Base-by-base conservation (phyloP, 108 stramenopile species). In the Skeletonema marinoi region DNA sequence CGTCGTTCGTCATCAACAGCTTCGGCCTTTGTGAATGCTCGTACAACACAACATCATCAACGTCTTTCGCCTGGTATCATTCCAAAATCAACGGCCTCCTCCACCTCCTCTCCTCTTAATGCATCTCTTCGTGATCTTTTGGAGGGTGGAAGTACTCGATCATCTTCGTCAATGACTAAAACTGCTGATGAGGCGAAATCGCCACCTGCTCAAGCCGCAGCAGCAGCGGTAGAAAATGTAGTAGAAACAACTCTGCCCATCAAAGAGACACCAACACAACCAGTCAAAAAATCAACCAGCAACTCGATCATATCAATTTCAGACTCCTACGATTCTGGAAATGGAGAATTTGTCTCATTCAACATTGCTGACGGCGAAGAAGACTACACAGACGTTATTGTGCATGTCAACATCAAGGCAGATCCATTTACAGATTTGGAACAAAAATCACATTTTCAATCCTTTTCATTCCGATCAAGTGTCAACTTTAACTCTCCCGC, bases 291-390 rank as follows among this genome's bases (percentile, higher is more conserved):
- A 56, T 56, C 54, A 56, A 3, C 50, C 19, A 51, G 17, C 51
- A 16, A 21, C 54, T 78, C 60, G 64, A 66, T 39, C 17, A 9
- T 89, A 25, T 76, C 84, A 58, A 89, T 93, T 42, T 90, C 88
- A 9, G 87, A 88, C 63, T 44, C 87, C 6, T 91, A 87, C 72
- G 92, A 93, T 73, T 86, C 89, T 36, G 92, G 90, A 9, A 93
- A 93, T 82, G 87, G 88, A 44, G 81, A 88, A 60, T 86, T 88
- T 48, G 74, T 73, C 1, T 74, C 73, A 21, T 60, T 32, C 41
- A 42, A 58, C 16, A 58, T 69, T n/a, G 17, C 31, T 30, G 48
- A 71, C 21, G 61, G 32, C 11, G 67, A 33, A 16, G 68, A 75
- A 32, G 70, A 70, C n/a, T 63, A 73, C 14, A 65, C 54, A 19